These are phyloP conservation scores for Letharia columbiana DNA, from an alignment of 495 filamentous ascomycete genomes.

Conservation along the genomic window DNA sequence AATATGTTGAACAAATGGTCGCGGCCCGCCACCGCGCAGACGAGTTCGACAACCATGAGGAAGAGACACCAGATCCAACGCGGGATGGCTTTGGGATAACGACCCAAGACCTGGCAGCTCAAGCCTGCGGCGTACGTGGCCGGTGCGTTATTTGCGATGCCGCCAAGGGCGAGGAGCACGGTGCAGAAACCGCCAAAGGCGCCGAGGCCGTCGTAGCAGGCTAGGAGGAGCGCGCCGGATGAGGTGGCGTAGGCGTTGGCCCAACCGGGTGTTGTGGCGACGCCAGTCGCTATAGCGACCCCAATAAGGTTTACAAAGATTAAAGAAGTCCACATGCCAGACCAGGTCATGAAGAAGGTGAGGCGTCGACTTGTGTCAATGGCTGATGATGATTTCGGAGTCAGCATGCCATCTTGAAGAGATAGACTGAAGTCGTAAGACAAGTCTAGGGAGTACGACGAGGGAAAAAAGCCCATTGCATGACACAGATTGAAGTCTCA, in stretches of 20 bases:
- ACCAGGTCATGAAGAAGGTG: conserved; percentile 38
- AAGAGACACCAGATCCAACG: conserved; percentile 43
- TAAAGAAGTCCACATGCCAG: conserved; percentile 43
- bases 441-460: too few species aligned
- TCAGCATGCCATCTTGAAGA: too few species aligned
- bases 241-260: conserved; percentile 46
- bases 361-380: conserved; percentile 38
- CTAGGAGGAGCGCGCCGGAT: conserved; percentile 57
- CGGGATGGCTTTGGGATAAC: conserved; percentile 36
- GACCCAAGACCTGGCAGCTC: conserved; percentile 42
- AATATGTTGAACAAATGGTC: conserved; percentile 46
- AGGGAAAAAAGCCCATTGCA: too few species aligned
- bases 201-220: conserved; percentile 52
- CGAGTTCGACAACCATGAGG: conserved; percentile 43
- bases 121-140: conserved; percentile 55
- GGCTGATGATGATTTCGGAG: conserved; percentile 13
- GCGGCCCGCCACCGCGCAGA: conserved; percentile 45
- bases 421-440: too few species aligned
- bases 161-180: conserved; percentile 56
- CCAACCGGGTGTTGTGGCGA: conserved; percentile 44
- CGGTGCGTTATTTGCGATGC: conserved; percentile 61
- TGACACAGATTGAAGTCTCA: too few species aligned
- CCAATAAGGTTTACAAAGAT: conserved; percentile 54
- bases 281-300: conserved; percentile 55
- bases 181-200: conserved; percentile 61